Percentiles rank a stretch among this genome's conserved stretches.
Conservation (phyloP, 2,329 filamentous ascomycete species). For the Fusarium sublunatum region DNA sequence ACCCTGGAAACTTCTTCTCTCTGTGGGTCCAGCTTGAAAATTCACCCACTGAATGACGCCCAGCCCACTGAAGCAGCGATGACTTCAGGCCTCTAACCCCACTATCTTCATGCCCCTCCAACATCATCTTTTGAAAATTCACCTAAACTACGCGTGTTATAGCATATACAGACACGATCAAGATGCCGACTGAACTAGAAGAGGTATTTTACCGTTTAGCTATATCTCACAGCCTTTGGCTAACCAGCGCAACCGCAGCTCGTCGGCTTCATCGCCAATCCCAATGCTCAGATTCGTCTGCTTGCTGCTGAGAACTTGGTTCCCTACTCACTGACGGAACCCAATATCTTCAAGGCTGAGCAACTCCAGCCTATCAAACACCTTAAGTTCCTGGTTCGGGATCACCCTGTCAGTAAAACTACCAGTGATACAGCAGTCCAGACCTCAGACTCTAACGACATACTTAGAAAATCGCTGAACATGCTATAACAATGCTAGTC, state of each 20-base stretch:
- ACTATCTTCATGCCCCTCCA: slow-evolving; percentile 47
- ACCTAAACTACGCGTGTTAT: slow-evolving; percentile 13
- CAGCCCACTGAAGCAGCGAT: slow-evolving; percentile 44
- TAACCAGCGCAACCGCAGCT: slow-evolving; percentile 65
- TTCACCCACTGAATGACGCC: slow-evolving; percentile 37
- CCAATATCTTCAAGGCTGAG: slow-evolving; percentile 84
- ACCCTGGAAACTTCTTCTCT: slow-evolving; percentile 39
- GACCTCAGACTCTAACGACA: slow-evolving; percentile 12
- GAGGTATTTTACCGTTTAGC: slow-evolving; percentile 63
- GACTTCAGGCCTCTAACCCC: slow-evolving; percentile 46
- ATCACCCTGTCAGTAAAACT: slow-evolving; percentile 74
- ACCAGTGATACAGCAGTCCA: too few species aligned
- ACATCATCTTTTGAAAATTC: slow-evolving; percentile 41
- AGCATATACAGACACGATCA: slow-evolving; percentile 5
- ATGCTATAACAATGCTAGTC: slow-evolving; percentile 90
- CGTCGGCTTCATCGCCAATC: slow-evolving; percentile 92
- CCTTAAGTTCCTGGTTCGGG: slow-evolving; percentile 85
- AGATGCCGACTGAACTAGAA: slow-evolving; percentile 80
- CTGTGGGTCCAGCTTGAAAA: slow-evolving; percentile 43
- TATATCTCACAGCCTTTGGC: background rate
- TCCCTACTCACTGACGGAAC: slow-evolving; percentile 79
- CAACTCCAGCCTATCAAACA: slow-evolving; percentile 84
- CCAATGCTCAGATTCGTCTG: slow-evolving; percentile 89
- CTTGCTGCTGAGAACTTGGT: slow-evolving; percentile 88
- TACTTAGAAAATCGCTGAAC: slow-evolving; percentile 85